phyloP scores from a whole-genome alignment of 306 rosid species.

The Sophora flavescens region DNA sequence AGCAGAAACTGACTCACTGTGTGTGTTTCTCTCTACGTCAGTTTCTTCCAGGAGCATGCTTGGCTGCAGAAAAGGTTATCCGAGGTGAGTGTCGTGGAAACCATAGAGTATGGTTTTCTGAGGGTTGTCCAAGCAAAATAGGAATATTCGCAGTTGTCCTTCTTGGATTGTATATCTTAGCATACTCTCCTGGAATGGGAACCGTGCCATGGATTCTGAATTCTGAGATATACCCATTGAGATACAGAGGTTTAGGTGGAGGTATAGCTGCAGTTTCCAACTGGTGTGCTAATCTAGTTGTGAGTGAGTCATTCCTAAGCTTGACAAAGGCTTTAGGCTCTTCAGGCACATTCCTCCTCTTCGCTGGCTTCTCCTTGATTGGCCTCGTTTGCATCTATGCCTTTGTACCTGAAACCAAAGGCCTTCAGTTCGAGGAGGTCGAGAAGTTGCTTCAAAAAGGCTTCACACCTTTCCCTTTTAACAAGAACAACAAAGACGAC shows the following conservation, averaged over 20 bases:
- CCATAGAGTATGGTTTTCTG: conserved; percentile 64
- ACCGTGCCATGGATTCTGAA: conserved; percentile 85
- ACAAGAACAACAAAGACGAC: conserved; percentile 20
- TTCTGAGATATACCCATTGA: conserved; percentile 84
- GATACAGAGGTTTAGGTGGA: conserved; percentile 79
- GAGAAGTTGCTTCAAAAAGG: conserved; percentile 65
- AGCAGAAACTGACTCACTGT: not conserved
- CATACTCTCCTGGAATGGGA: conserved; percentile 88
- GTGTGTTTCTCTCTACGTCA: conserved; percentile 13
- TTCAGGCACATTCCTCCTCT: conserved; percentile 74
- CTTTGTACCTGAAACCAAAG: conserved; percentile 81
- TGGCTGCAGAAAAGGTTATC: conserved; percentile 49
- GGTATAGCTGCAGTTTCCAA: conserved; percentile 88
- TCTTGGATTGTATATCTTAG: conserved; percentile 68
- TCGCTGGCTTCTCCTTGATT: conserved; percentile 63
- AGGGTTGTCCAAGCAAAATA: conserved; percentile 80
- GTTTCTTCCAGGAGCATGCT: conserved; percentile 77
- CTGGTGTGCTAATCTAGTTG: conserved; percentile 76
- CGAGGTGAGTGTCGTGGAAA: conserved; percentile 47
- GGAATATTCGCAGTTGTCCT: conserved; percentile 72
- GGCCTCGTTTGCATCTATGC: conserved; percentile 59
- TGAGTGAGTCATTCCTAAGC: conserved; percentile 73
- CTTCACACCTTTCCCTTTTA: conserved; percentile 48
- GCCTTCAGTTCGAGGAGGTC: conserved; percentile 72
- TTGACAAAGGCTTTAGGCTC: conserved; percentile 63